These are phyloP conservation scores for Pyropia yezoensis DNA, from an alignment of 23 red algal species.

Conservation along the genomic window DNA sequence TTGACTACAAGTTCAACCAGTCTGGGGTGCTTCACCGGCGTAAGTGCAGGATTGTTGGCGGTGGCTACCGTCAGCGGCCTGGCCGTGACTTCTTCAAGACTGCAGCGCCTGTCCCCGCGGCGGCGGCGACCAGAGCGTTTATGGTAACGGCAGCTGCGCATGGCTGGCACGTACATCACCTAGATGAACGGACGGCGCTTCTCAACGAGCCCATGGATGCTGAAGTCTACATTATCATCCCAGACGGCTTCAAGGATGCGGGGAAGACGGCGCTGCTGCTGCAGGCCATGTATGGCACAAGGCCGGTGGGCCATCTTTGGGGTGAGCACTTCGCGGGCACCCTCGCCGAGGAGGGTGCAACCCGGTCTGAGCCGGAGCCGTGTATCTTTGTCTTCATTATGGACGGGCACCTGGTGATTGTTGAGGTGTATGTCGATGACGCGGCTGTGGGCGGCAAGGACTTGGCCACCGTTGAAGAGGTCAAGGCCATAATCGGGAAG, in stretches of 20 bases:
- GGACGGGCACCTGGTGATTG: too few species aligned
- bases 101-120: slow-evolving; percentile 2
- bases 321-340: too few species aligned
- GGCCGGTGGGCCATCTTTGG: too few species aligned
- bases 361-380: too few species aligned
- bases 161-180: not conserved
- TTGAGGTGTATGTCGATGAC: too few species aligned
- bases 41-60: slow-evolving; percentile 9
- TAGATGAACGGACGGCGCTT: slow-evolving; percentile 14
- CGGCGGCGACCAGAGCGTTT: not conserved
- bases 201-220: slow-evolving; percentile 13
- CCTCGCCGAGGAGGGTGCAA: too few species aligned
- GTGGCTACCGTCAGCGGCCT: slow-evolving; percentile 5
- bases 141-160: not conserved
- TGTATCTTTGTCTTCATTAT: too few species aligned
- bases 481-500: too few species aligned
- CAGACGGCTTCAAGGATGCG: not conserved
- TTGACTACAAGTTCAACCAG: slow-evolving; percentile 8
- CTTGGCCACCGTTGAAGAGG: too few species aligned
- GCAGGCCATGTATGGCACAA: too few species aligned
- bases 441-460: too few species aligned
- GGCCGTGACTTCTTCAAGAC: slow-evolving; percentile 18
- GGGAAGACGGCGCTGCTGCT: not conserved
- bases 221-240: slow-evolving; percentile 4
- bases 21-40: not conserved